Percentiles rank a stretch among this genome's conserved stretches.
Conservation (phyloP, 139 green algal species). For the Chlorella sorokiniana region DNA sequence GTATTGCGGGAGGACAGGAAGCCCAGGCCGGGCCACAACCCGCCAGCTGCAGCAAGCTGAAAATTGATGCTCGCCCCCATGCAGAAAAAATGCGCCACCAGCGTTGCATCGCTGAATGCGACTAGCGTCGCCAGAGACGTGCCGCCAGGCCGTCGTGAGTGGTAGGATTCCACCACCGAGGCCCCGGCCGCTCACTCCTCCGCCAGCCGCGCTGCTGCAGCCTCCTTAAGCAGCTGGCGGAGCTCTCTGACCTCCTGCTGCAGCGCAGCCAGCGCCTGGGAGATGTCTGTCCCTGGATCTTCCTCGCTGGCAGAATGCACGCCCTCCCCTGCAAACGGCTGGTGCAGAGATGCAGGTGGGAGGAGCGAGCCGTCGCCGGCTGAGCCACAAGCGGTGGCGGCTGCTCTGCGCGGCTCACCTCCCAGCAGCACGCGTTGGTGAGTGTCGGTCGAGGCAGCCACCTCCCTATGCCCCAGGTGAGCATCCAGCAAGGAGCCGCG, state of each 20-base stretch:
- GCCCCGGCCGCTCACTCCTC: too few relatives aligned
- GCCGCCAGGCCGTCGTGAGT: too few relatives aligned
- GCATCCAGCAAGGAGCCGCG: slow-evolving; percentile 3
- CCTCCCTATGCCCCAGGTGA: neutral
- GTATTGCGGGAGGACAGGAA: too few relatives aligned
- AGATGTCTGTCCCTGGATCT: neutral
- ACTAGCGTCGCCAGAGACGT: too few relatives aligned
- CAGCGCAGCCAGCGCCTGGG: neutral
- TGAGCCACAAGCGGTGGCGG: too few relatives aligned
- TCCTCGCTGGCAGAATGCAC: neutral
- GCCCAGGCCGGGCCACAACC: too few relatives aligned
- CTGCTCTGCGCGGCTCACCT: neutral
- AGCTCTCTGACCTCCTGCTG: neutral
- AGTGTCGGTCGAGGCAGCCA: neutral
- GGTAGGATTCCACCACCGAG: too few relatives aligned
- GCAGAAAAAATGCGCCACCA: too few relatives aligned
- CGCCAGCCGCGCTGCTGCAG: too few relatives aligned
- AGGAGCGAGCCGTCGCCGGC: neutral
- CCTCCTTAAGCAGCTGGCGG: neutral
- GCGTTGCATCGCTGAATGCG: too few relatives aligned
- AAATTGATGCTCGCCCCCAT: too few relatives aligned
- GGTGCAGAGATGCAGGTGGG: neutral
- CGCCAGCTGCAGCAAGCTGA: too few relatives aligned
- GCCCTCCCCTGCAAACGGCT: neutral
- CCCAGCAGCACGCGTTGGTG: neutral